Percentiles rank a stretch among this genome's conserved stretches.
Conservation (phyloP, 768 basidiomycete genomes). For the Pisolithus sp. region DNA sequence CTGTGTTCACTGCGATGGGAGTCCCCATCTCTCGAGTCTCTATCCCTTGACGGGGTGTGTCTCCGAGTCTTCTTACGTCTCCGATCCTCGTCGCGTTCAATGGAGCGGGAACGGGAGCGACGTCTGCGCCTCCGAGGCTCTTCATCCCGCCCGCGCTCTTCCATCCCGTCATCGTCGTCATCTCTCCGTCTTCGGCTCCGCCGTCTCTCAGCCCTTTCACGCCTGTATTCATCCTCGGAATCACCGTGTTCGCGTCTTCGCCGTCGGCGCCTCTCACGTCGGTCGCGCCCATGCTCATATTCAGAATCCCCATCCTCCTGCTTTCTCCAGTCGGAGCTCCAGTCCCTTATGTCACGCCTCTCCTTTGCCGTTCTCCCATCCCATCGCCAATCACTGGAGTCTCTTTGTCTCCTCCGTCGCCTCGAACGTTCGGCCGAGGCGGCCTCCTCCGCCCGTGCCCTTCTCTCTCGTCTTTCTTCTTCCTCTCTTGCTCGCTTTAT, state of each 20-base stretch:
- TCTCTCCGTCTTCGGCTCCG: no score
- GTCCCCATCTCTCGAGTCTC: conserved; percentile 2
- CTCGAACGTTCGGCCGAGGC: conserved; percentile 56
- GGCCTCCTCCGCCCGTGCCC: conserved; percentile 71
- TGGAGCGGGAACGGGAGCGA: conserved; percentile 27
- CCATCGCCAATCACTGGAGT: conserved; percentile 22
- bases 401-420: conserved; percentile 29
- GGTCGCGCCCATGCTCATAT: neutral
- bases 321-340: conserved; percentile 43
- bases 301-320: conserved; percentile 34
- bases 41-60: conserved; percentile 14
- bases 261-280: conserved; percentile 3
- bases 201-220: no score
- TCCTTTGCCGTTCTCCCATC: conserved; percentile 34
- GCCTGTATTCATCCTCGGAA: neutral
- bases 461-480: conserved; percentile 53
- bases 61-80: conserved; percentile 16
- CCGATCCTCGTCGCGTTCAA: conserved; percentile 14
- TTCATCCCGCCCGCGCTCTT: conserved; percentile 12
- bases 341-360: conserved; percentile 42
- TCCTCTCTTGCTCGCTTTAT: conserved; percentile 64
- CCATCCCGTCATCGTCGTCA: conserved; percentile 28
- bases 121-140: conserved; percentile 18
- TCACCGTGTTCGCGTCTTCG: conserved; percentile 38
- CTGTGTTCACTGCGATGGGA: conserved; percentile 12